phyloP scores from a whole-genome alignment of 176 grass and related monocot species.

The Oryza rufipogon region DNA sequence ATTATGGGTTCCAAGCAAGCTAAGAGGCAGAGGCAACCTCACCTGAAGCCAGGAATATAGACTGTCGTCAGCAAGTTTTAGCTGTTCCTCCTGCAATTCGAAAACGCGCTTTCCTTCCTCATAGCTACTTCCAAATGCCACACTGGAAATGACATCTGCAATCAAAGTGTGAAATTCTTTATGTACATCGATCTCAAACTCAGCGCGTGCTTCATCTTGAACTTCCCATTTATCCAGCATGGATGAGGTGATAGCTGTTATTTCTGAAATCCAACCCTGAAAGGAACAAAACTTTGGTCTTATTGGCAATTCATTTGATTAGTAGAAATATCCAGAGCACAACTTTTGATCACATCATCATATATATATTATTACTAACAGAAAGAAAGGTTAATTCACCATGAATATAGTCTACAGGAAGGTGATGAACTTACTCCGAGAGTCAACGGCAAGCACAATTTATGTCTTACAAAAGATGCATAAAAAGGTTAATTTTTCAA shows the following conservation, averaged over 20 bases:
- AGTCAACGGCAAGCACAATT: no score
- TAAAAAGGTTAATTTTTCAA: neutral
- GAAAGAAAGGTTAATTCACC: neutral
- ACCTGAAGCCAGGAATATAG: constrained; percentile 88
- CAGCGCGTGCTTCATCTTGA: constrained; percentile 33
- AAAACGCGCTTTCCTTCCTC: constrained; percentile 74
- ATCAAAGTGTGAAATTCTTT: constrained; percentile 62
- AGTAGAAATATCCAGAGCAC: neutral
- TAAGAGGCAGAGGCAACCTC: constrained; percentile 15
- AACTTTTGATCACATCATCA: neutral
- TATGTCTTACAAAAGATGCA: neutral
- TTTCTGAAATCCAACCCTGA: constrained; percentile 81
- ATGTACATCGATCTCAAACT: constrained; percentile 71
- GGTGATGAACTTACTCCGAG: neutral
- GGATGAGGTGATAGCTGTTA: constrained; percentile 39
- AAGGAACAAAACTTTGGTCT: neutral
- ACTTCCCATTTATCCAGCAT: constrained; percentile 74
- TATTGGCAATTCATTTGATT: constrained; percentile 2
- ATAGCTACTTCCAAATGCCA: constrained; percentile 88
- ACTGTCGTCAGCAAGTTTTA: constrained; percentile 57
- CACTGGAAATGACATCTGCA: constrained; percentile 72
- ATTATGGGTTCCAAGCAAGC: neutral
- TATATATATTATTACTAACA: neutral
- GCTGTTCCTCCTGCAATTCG: constrained; percentile 75
- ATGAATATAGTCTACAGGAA: neutral